phyloP scores from a whole-genome alignment of 306 rosid species.

The Corylus americana region DNA sequence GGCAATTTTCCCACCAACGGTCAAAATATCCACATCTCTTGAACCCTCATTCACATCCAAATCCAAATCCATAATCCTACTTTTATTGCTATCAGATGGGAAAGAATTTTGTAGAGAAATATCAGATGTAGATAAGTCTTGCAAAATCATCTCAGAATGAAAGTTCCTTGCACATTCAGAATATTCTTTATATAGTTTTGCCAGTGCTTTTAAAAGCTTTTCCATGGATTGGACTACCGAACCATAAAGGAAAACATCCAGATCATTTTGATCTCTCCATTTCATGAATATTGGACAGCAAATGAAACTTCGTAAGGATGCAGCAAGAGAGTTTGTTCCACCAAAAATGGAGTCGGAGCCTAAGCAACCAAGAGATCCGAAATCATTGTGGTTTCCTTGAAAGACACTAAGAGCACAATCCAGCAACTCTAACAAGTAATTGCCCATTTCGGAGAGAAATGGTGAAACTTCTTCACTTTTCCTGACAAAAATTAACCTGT shows the following conservation, averaged over 20 bases:
- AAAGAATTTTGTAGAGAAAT: slow-evolving; percentile 30
- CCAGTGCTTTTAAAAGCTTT: slow-evolving; percentile 67
- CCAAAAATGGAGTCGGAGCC: slow-evolving; percentile 50
- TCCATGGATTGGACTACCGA: slow-evolving; percentile 52
- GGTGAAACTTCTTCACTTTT: slow-evolving; percentile 46
- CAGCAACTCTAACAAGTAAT: slow-evolving; percentile 53
- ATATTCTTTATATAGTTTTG: slow-evolving; percentile 59
- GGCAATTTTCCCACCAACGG: slow-evolving; percentile 39
- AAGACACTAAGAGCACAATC: slow-evolving; percentile 49
- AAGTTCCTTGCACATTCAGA: slow-evolving; percentile 42
- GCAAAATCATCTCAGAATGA: slow-evolving; percentile 42
- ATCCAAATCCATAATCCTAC: slow-evolving; percentile 76
- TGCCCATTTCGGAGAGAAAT: slow-evolving; percentile 56
- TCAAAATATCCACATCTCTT: slow-evolving; percentile 54
- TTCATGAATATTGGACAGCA: slow-evolving; percentile 57
- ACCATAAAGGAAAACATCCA: slow-evolving; percentile 43
- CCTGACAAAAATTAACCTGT: slow-evolving; percentile 45
- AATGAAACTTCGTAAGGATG: slow-evolving; percentile 64
- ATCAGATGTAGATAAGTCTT: slow-evolving; percentile 46
- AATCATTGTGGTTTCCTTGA: slow-evolving; percentile 50
- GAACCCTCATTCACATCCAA: slow-evolving; percentile 74
- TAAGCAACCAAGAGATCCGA: slow-evolving; percentile 41
- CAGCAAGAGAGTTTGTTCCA: slow-evolving; percentile 42
- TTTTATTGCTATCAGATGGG: slow-evolving; percentile 45
- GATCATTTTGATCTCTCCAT: slow-evolving; percentile 43